Evolutionary conservation across 768 basidiomycete genomes (phyloP).

Genomic region (Rickenella mellea): DNA sequence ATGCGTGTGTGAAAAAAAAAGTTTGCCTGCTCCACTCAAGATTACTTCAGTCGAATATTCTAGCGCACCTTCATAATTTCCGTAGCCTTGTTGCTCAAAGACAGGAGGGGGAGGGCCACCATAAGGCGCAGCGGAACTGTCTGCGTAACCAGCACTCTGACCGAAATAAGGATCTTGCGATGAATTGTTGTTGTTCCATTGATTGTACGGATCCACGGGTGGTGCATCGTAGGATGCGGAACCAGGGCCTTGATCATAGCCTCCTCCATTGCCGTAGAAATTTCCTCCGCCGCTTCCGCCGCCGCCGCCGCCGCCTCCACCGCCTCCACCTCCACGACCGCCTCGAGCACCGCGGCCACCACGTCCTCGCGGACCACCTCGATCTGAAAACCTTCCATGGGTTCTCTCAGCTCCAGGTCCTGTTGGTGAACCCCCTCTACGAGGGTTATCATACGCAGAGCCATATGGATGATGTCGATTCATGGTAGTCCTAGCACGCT

Average conservation of each 20-base stretch:
- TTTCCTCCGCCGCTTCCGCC: conserved; percentile 46
- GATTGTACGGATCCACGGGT: conserved; percentile 3
- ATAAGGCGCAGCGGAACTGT: conserved; percentile 44
- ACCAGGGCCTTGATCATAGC: conserved; percentile 10
- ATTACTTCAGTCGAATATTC: conserved; percentile 28
- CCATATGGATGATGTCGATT: conserved; percentile 88
- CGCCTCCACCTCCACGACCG: conserved; percentile 28
- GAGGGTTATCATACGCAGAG: conserved; percentile 49
- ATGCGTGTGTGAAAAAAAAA: too few relatives aligned
- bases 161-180: conserved; percentile 52
- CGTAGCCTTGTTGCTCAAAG: conserved; percentile 49
- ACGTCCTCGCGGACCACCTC: conserved; percentile 47
- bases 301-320: conserved; percentile 28
- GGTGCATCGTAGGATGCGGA: conserved; percentile 5
- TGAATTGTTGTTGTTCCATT: conserved; percentile 1
- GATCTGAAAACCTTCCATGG: conserved; percentile 43
- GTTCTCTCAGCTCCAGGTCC: conserved; percentile 70
- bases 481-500: conserved; percentile 36
- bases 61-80: conserved; percentile 80
- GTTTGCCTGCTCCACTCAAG: too few relatives aligned
- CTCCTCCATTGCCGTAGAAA: conserved; percentile 3
- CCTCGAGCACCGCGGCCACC: conserved; percentile 47
- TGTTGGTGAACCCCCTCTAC: conserved; percentile 56
- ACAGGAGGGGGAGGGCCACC: conserved; percentile 32
- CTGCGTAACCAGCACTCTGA: conserved; percentile 52